A percentile compares a stretch with the other conserved stretches of the same genome.
Conservation (phyloP, 257 asterid species). For the Solanum boliviense region DNA sequence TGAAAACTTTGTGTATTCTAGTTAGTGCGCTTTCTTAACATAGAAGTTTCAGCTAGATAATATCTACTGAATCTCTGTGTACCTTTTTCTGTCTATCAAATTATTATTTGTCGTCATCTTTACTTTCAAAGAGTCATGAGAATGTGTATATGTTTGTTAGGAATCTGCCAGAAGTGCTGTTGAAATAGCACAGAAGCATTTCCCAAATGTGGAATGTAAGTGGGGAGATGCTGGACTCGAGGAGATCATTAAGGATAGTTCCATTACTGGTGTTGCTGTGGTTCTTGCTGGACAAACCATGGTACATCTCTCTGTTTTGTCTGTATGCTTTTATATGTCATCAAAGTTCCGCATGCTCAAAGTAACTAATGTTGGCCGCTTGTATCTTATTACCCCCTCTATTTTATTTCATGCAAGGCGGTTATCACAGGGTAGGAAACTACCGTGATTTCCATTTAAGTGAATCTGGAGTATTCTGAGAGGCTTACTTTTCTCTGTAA, state of each 20-base stretch:
- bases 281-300: slow-evolving; percentile 88
- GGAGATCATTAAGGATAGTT: slow-evolving; percentile 63
- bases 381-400: not conserved
- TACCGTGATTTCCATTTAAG: not conserved
- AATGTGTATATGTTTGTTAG: slow-evolving; percentile 19
- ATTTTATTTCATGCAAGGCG: not conserved
- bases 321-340: not conserved
- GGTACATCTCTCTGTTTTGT: slow-evolving; percentile 23
- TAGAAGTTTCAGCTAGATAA: not conserved
- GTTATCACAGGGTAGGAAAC: not conserved
- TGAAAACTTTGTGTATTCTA: not conserved
- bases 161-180: slow-evolving; percentile 77
- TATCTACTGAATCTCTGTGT: not conserved
- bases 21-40: not conserved
- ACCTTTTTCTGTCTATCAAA: not conserved
- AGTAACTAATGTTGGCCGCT: not conserved
- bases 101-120: not conserved
- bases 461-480: not conserved
- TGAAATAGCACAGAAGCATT: slow-evolving; percentile 57
- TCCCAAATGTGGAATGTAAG: slow-evolving; percentile 74
- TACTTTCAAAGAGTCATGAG: not conserved
- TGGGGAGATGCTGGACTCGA: slow-evolving; percentile 89
- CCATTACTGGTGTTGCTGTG: slow-evolving; percentile 67
- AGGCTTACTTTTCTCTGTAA: not conserved
- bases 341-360: not conserved